Conservation (phyloP, 495 filamentous ascomycete genomes). For the Talaromyces nanjingensis region DNA sequence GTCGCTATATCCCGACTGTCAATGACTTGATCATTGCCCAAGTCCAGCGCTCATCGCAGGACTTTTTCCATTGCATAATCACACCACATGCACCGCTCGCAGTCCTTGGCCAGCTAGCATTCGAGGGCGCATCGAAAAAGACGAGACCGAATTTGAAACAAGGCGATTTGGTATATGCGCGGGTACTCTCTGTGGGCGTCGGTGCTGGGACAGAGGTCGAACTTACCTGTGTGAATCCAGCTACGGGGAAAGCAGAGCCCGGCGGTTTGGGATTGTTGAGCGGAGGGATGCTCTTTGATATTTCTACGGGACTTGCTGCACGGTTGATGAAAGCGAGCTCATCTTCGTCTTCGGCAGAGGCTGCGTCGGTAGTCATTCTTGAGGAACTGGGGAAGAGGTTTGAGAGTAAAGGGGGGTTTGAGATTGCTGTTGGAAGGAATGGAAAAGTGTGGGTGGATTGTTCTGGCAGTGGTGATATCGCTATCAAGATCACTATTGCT, state of each 20-base stretch:
- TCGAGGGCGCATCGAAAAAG: constrained; percentile 88
- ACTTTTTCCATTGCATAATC: constrained; percentile 68
- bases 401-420: constrained; percentile 62
- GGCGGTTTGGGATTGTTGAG: constrained; percentile 82
- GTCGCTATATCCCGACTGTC: constrained; percentile 67
- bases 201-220: constrained; percentile 82
- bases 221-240: constrained; percentile 76
- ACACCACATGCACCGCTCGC: constrained; percentile 67
- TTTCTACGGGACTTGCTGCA: constrained; percentile 74
- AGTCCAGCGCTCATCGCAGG: constrained; percentile 63
- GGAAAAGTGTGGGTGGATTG: constrained; percentile 85
- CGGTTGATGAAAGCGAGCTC: constrained; percentile 51
- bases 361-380: constrained; percentile 62
- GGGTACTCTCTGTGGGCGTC: constrained; percentile 57
- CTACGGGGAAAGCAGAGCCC: constrained; percentile 79
- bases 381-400: constrained; percentile 76
- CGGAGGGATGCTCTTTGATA: constrained; percentile 79
- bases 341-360: constrained; percentile 50
- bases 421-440: constrained; percentile 91
- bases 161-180: constrained; percentile 80
- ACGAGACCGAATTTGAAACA: constrained; percentile 69
- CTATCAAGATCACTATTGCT: constrained; percentile 56
- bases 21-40: constrained; percentile 83
- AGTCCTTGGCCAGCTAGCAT: constrained; percentile 76
- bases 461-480: constrained; percentile 48